Base-by-base conservation (phyloP, 192 early-diverging fungal genomes). In the Dimargaris cristalligena region DNA sequence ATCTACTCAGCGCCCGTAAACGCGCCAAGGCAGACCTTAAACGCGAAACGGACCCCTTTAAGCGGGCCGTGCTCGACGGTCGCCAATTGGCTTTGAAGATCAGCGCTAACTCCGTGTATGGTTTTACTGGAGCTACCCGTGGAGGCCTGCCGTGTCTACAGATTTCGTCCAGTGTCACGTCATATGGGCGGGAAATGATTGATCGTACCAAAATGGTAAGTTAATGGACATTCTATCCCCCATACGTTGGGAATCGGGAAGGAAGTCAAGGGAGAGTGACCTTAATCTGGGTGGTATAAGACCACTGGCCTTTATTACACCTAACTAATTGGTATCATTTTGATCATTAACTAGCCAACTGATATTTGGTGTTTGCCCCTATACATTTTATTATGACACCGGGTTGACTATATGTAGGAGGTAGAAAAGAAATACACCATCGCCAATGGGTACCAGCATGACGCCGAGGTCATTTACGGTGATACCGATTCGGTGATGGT, bases 401-500 rank as follows among this genome's bases (percentile, higher is more conserved):
- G n/a, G n/a, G n/a, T n/a, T n/a, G n/a, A n/a, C n/a, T n/a, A n/a
- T n/a, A n/a, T n/a, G n/a, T n/a, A n/a, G n/a, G 84, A 80, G 32
- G 89, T 96, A 0, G 91, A 99, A 63, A 74, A 65, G 34, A 80
- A 82, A 34, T 99, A 74, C 69, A 87, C 82, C 0, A 79, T 91
- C 18, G 80, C 66, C 20, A 98, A 98, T 63, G 91, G 90, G 18
- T 95, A 92, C 60, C 65, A 81, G 35, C 77, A 88, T 60, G 82
- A 94, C 63, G 92, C 92, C 0, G 72, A 78, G 28, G 92, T 99
- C 52, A 92, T 99, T 59, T 99, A 97, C 66, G 95, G 95, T 46
- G 95, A 99, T 66, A 99, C 93, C 0, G 93, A 99, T 78, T 99
- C 95, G 6, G 90, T 99, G 29, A 97, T 99, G 95, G 88, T 99